These are phyloP conservation scores for Chlamydomonas sp. DNA, from an alignment of 139 green algal genomes.

Conservation along the genomic window DNA sequence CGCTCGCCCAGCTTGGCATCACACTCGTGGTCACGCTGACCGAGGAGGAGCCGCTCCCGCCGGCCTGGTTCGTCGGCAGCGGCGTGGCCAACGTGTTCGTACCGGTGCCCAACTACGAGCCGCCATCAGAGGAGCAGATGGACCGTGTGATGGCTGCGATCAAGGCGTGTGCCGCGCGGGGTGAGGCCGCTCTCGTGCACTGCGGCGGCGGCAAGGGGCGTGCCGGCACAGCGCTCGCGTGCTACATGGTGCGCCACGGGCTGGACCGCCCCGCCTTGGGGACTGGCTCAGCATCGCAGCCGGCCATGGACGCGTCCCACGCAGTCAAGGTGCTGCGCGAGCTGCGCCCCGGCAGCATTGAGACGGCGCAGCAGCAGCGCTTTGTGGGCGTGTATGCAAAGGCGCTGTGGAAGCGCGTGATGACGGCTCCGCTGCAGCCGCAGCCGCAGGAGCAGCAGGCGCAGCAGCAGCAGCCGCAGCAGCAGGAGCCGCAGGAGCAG, in stretches of 20 bases:
- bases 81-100: constrained; percentile 29
- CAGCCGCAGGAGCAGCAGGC: background rate
- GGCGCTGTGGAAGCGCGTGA: constrained; percentile 21
- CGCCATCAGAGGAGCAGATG: constrained; percentile 30
- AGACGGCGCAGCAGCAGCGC: constrained; percentile 35
- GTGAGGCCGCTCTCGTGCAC: constrained; percentile 26
- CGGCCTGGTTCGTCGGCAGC: constrained; percentile 18
- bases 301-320: constrained; percentile 19
- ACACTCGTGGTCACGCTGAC: constrained; percentile 30
- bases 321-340: constrained; percentile 21
- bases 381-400: constrained; percentile 29
- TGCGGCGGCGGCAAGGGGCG: constrained; percentile 37
- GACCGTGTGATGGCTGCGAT: constrained; percentile 16
- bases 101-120: constrained; percentile 32
- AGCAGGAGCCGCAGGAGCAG: constrained; percentile 7
- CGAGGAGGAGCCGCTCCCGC: constrained; percentile 28
- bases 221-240: constrained; percentile 31
- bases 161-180: constrained; percentile 5
- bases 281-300: too few species aligned
- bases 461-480: constrained; percentile 1
- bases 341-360: constrained; percentile 33
- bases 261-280: too few species aligned
- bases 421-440: background rate
- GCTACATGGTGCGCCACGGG: constrained; percentile 29
- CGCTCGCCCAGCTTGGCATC: constrained; percentile 21